These are phyloP conservation scores for Candolleomyces eurysporus DNA, from an alignment of 768 basidiomycete genomes.

Conservation along the genomic window DNA sequence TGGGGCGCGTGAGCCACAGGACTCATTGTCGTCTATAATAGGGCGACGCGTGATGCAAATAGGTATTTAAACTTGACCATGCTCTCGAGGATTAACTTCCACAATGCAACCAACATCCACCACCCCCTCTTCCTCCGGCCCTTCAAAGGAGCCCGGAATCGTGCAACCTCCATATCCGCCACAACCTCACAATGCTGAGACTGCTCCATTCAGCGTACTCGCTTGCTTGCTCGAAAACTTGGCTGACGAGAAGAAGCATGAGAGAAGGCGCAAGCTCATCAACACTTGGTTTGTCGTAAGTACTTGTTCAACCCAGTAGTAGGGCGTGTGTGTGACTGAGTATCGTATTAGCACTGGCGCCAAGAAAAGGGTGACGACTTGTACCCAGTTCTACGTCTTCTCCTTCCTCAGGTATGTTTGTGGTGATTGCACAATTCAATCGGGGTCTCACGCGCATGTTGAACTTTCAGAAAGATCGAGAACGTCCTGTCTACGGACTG, in stretches of 20 bases:
- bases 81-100: background rate
- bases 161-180: conserved; percentile 41
- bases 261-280: conserved; percentile 67
- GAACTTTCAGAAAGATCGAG: conserved; percentile 80
- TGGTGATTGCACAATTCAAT: background rate
- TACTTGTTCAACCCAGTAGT: background rate
- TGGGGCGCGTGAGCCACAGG: no score
- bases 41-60: background rate
- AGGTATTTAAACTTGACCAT: background rate
- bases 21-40: no score
- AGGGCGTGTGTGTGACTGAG: background rate
- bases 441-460: background rate
- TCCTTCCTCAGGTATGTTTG: conserved; percentile 77
- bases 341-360: conserved; percentile 70
- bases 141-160: conserved; percentile 32
- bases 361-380: conserved; percentile 82
- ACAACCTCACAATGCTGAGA: conserved; percentile 65
- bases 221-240: conserved; percentile 74
- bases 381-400: conserved; percentile 84
- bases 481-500: conserved; percentile 87
- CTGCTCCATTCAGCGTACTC: conserved; percentile 68
- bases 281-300: conserved; percentile 79
- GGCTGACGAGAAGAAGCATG: conserved; percentile 68
- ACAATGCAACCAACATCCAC: conserved; percentile 68
- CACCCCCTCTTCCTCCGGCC: conserved; percentile 52